Percentiles rank a stretch among this genome's conserved stretches.
These are phyloP conservation scores for Claviceps lovelessii DNA, from an alignment of 2,329 filamentous ascomycete genomes.

Conservation along the genomic window DNA sequence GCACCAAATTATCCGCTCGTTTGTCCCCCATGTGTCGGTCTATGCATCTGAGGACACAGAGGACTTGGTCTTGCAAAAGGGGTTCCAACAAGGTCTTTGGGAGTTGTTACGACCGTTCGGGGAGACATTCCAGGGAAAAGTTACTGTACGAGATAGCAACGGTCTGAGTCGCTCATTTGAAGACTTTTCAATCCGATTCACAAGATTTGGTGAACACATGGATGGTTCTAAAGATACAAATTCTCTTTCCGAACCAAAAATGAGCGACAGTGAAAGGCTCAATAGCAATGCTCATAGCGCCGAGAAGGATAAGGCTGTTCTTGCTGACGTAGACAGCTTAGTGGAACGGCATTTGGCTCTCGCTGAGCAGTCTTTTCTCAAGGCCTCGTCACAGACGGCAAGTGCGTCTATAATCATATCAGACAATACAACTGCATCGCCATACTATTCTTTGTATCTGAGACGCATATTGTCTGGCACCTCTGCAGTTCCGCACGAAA, in stretches of 20 bases:
- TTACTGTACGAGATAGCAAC: slow-evolving; percentile 79
- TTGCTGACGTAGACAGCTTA: slow-evolving; percentile 63
- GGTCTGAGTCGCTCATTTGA: slow-evolving; percentile 73
- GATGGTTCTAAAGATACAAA: slow-evolving; percentile 32
- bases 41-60: slow-evolving; percentile 81
- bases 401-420: slow-evolving; percentile 26
- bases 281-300: slow-evolving; percentile 15
- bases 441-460: slow-evolving; percentile 76
- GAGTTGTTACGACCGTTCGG: slow-evolving; percentile 84
- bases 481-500: slow-evolving; percentile 71
- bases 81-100: slow-evolving; percentile 67
- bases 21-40: slow-evolving; percentile 78
- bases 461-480: slow-evolving; percentile 69
- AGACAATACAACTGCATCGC: slow-evolving; percentile 45
- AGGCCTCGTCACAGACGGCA: slow-evolving; percentile 18
- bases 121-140: slow-evolving; percentile 72
- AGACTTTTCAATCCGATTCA: slow-evolving; percentile 81
- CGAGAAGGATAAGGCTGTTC: slow-evolving; percentile 16
- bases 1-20: slow-evolving; percentile 63
- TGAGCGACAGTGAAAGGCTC: slow-evolving; percentile 24
- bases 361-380: slow-evolving; percentile 46
- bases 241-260: slow-evolving; percentile 14
- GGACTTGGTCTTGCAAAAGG: slow-evolving; percentile 65
- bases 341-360: slow-evolving; percentile 67
- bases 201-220: slow-evolving; percentile 48